Conservation (phyloP, 164 flowering plant genomes). For the Berberis thunbergii region DNA sequence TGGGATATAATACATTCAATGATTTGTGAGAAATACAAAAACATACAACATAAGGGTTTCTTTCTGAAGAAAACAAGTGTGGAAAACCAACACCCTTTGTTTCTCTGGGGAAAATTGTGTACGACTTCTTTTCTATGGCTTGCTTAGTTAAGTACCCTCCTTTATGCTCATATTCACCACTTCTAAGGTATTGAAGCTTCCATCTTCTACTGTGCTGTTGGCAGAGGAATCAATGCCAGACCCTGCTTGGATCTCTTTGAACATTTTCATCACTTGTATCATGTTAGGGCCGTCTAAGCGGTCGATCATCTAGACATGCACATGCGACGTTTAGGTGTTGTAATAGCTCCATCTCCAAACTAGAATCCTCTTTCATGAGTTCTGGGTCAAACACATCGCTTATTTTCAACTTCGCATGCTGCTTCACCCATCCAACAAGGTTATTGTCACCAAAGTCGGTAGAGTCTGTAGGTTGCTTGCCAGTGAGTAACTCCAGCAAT, state of each 20-base stretch:
- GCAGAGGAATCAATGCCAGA: slow-evolving; percentile 49
- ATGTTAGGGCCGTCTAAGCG: slow-evolving; percentile 80
- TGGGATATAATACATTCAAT: too few relatives aligned
- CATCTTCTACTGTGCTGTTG: slow-evolving; percentile 38
- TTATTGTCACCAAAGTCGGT: slow-evolving; percentile 94
- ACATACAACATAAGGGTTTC: too few relatives aligned
- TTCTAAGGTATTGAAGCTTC: slow-evolving; percentile 39
- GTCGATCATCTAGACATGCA: slow-evolving; percentile 82
- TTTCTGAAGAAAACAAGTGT: too few relatives aligned
- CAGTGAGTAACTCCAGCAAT: slow-evolving; percentile 84
- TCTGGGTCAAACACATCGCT: slow-evolving; percentile 77
- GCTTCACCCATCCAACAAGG: slow-evolving; percentile 95
- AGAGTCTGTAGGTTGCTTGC: slow-evolving; percentile 84
- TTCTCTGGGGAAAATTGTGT: slow-evolving; percentile 10
- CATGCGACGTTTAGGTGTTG: slow-evolving; percentile 79
- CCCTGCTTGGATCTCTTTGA: slow-evolving; percentile 87
- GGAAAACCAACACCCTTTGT: too few relatives aligned
- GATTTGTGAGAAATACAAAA: too few relatives aligned
- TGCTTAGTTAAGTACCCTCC: slow-evolving; percentile 51
- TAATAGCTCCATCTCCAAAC: slow-evolving; percentile 68
- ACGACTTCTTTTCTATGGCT: slow-evolving; percentile 13
- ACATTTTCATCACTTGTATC: slow-evolving; percentile 94
- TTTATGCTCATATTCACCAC: slow-evolving; percentile 65
- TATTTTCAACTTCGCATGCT: slow-evolving; percentile 62
- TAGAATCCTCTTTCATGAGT: slow-evolving; percentile 65